phyloP scores from a whole-genome alignment of 768 basidiomycete species.

The Daedaleopsis sinensis region DNA sequence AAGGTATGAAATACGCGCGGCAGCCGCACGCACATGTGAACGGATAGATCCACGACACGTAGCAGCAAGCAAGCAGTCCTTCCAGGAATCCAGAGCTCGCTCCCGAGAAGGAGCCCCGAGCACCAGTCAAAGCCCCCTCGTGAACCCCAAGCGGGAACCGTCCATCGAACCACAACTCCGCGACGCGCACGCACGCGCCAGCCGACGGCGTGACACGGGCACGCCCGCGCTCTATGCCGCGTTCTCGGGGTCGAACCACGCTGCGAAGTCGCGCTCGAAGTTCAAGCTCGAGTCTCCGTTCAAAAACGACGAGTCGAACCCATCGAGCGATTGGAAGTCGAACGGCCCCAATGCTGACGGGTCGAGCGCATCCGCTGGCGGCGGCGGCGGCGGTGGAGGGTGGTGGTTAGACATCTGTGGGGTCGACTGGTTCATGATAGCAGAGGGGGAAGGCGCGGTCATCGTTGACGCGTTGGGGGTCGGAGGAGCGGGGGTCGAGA shows the following conservation, averaged over 20 bases:
- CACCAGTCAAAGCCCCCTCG: background rate
- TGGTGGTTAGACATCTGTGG: slow-evolving; percentile 18
- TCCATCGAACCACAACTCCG: background rate
- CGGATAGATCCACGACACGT: background rate
- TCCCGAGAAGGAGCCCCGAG: background rate
- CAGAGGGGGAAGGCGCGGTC: slow-evolving; percentile 42
- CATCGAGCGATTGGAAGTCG: slow-evolving; percentile 47
- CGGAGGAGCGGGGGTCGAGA: slow-evolving; percentile 34
- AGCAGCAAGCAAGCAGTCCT: slow-evolving; percentile 3
- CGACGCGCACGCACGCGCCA: background rate
- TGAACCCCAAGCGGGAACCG: background rate
- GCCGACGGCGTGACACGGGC: background rate
- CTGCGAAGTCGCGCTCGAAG: slow-evolving; percentile 75
- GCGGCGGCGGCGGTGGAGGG: slow-evolving; percentile 20
- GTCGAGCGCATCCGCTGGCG: slow-evolving; percentile 21
- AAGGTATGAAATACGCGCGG: background rate
- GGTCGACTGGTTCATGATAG: slow-evolving; percentile 32
- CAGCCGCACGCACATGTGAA: background rate
- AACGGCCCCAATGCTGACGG: slow-evolving; percentile 10
- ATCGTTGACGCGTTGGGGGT: slow-evolving; percentile 39
- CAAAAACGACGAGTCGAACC: slow-evolving; percentile 33
- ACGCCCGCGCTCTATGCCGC: background rate
- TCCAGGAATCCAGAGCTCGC: background rate
- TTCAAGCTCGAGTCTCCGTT: slow-evolving; percentile 40
- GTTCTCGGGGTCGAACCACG: slow-evolving; percentile 68